Base-by-base conservation (phyloP, 805 yeast genomes). In the Pichia gijzeniarum region DNA sequence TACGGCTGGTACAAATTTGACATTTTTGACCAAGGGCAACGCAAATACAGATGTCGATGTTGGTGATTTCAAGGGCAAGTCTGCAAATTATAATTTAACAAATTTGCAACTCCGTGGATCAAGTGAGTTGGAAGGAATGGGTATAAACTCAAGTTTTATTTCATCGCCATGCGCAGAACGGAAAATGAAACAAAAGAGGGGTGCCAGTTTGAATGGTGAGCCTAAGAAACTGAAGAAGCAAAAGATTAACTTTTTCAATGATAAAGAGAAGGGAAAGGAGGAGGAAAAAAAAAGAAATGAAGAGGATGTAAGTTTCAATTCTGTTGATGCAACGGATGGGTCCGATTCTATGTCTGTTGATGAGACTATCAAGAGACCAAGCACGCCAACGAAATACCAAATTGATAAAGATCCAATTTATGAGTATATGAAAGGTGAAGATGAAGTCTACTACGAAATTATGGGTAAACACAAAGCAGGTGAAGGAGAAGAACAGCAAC, bases 331-430 rank as follows among this genome's bases (percentile, higher is more conserved):
- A 5, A 42, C 38, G 4, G 38, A 43, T 40, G 52, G 49, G 14
- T 48, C 48, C 5, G 40, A 17, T 28, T 41, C 35, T 5, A 34
- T 18, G 3, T 5, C 18, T 21, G 31, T 12, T 35, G 19, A 2
- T 5, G 18, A 22, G 35, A 22, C 16, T 7, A 35, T 16, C 28
- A 30, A 27, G 19, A 34, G 41, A n/a, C 43, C 39, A 16, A 12
- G 7, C 5, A 36, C 42, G 12, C 58, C 59, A 2, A 35, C 27
- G 2, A 52, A 51, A 31, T 58, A 45, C 39, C n/a, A 16, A 4
- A 19, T 53, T 31, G 37, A 53, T 35, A 35, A 41, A 5, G 34
- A 40, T 1, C 53, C 56, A 8, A 43, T 55, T 16, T 57, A 48
- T 33, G 43, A 48, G 5, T 47, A 46, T 21, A 35, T 47, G 19